A percentile compares a stretch with the other conserved stretches of the same genome.
Evolutionary conservation across 306 rosid genomes (phyloP).

Genomic region (Vigna nakashimae): DNA sequence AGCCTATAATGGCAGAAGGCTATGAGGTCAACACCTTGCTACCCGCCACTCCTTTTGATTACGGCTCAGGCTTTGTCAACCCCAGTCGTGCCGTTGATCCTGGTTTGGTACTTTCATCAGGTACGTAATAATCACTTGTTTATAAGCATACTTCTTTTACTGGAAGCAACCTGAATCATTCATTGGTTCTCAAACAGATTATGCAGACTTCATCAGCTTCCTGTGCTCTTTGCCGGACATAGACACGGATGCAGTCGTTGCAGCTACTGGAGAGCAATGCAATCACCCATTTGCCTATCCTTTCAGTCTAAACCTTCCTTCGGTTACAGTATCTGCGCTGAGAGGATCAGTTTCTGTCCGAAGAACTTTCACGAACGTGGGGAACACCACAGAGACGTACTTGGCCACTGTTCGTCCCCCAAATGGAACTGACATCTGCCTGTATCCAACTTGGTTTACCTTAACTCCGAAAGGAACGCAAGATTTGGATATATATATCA

Average conservation of each 20-base stretch:
- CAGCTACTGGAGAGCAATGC: constrained; percentile 68
- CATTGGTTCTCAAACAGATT: constrained; percentile 52
- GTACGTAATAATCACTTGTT: constrained; percentile 46
- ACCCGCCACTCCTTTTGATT: constrained; percentile 79
- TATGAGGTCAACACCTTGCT: constrained; percentile 42
- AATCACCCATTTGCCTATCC: constrained; percentile 60
- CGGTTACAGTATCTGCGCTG: constrained; percentile 71
- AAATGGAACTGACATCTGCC: constrained; percentile 63
- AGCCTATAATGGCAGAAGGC: constrained; percentile 75
- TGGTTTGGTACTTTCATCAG: constrained; percentile 73
- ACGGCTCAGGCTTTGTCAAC: constrained; percentile 76
- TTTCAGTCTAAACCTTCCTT: constrained; percentile 81
- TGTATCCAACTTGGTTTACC: constrained; percentile 70
- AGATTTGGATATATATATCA: constrained; percentile 61
- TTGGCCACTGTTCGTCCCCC: constrained; percentile 69
- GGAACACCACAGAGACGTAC: constrained; percentile 70
- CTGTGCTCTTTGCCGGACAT: constrained; percentile 80
- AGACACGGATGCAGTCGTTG: constrained; percentile 44
- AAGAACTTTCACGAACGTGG: constrained; percentile 72
- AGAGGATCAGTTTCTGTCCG: constrained; percentile 51
- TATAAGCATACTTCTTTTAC: constrained; percentile 17
- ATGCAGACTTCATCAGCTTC: constrained; percentile 74
- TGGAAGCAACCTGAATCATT: background rate
- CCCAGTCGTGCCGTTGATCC: constrained; percentile 73
- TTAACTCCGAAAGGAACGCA: constrained; percentile 65